phyloP scores from a whole-genome alignment of 805 yeast species.

The Pichia membranifaciens region DNA sequence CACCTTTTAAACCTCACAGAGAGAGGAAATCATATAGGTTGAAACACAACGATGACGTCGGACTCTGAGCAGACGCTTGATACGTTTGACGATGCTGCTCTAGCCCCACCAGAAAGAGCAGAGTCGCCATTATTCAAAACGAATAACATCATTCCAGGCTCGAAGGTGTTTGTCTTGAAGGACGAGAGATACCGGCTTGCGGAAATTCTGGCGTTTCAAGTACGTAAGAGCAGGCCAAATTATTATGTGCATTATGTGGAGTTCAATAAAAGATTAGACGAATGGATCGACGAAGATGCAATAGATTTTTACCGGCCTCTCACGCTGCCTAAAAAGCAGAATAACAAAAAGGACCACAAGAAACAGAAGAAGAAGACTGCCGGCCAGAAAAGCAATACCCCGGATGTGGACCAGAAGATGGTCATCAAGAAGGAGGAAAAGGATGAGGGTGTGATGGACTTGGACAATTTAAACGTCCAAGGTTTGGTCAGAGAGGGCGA shows the following conservation, averaged over 20 bases:
- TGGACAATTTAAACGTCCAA: slow-evolving; percentile 80
- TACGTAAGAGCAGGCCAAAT: slow-evolving; percentile 68
- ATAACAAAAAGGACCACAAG: slow-evolving; percentile 38
- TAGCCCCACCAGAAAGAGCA: slow-evolving; percentile 30
- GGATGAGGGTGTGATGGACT: slow-evolving; percentile 67
- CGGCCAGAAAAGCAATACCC: slow-evolving; percentile 14
- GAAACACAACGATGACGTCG: slow-evolving; percentile 23
- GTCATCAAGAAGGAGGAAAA: slow-evolving; percentile 8
- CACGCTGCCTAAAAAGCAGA: slow-evolving; percentile 59
- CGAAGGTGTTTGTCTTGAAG: slow-evolving; percentile 75
- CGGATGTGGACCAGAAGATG: slow-evolving; percentile 9
- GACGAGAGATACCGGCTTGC: slow-evolving; percentile 78
- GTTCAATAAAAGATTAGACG: slow-evolving; percentile 93
- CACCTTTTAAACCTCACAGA: no score
- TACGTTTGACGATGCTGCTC: slow-evolving; percentile 25
- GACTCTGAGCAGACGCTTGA: slow-evolving; percentile 27
- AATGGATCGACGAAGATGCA: slow-evolving; percentile 76
- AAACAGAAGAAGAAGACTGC: slow-evolving; percentile 34
- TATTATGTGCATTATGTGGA: slow-evolving; percentile 93
- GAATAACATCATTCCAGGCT: slow-evolving; percentile 63
- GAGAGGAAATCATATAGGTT: no score
- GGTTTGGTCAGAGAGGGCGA: slow-evolving; percentile 62
- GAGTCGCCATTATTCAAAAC: slow-evolving; percentile 25
- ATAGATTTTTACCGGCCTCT: slow-evolving; percentile 69
- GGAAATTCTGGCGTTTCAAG: slow-evolving; percentile 73